A percentile compares a stretch with the other conserved stretches of the same genome.
Evolutionary conservation across 2,329 filamentous ascomycete species (phyloP).

Genomic region (Colletotrichum echinochloae): DNA sequence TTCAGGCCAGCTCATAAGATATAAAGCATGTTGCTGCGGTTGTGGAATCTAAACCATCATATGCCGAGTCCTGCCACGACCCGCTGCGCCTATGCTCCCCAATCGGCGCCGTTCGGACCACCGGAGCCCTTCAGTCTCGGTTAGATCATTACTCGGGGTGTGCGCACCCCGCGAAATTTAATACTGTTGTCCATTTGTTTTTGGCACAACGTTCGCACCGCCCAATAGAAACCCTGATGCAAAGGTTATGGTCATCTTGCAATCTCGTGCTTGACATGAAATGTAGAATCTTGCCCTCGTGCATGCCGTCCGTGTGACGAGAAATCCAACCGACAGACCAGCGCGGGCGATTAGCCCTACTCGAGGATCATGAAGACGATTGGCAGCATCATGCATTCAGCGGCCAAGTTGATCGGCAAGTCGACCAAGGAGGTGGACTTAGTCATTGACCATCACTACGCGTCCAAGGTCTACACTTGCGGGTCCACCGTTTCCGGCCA

Average conservation of each 20-base stretch:
- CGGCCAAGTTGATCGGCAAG: neutral
- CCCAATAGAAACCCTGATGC: no score
- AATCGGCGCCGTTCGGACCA: neutral
- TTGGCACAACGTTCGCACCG: neutral
- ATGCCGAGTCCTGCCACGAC: neutral
- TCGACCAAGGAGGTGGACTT: conserved; percentile 48
- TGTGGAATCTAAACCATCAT: neutral
- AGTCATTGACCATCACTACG: conserved; percentile 64
- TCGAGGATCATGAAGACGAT: neutral
- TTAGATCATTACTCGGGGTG: no score
- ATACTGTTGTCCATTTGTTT: neutral
- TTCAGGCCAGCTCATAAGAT: neutral
- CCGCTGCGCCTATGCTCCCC: neutral
- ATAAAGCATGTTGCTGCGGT: neutral
- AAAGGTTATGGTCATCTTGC: no score
- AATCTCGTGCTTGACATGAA: no score
- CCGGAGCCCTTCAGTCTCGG: neutral
- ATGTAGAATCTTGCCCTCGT: no score
- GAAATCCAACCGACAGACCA: no score
- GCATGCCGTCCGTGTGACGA: no score
- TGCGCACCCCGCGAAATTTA: neutral
- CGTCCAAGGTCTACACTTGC: conserved; percentile 66
- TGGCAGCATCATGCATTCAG: neutral
- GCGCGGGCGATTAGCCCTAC: neutral
- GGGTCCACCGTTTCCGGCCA: conserved; percentile 63